Evolutionary conservation across 2,329 filamentous ascomycete species (phyloP).

Genomic region (Penicillium sp.): DNA sequence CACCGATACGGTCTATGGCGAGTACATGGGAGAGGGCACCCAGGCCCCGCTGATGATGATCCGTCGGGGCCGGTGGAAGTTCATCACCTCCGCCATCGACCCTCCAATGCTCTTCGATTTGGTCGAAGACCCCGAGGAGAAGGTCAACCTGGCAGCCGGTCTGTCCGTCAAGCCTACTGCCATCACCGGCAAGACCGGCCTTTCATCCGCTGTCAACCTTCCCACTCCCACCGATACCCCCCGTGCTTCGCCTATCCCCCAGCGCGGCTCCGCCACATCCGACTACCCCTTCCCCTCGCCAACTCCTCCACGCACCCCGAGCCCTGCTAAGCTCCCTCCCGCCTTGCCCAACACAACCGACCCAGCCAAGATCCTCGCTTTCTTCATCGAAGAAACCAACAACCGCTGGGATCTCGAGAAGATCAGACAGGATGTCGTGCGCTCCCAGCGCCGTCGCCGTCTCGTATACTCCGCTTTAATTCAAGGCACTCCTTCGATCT

Average conservation of each 20-base stretch:
- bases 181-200: slow-evolving; percentile 41
- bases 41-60: slow-evolving; percentile 93
- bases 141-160: slow-evolving; percentile 64
- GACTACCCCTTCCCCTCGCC: slow-evolving; percentile 35
- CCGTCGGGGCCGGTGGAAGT: slow-evolving; percentile 85
- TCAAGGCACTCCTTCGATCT: slow-evolving; percentile 73
- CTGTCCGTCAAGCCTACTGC: slow-evolving; percentile 35
- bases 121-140: slow-evolving; percentile 70
- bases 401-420: slow-evolving; percentile 77
- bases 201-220: slow-evolving; percentile 21
- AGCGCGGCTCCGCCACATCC: slow-evolving; percentile 18
- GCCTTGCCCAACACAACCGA: slow-evolving; percentile 36
- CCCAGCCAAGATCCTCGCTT: slow-evolving; percentile 54
- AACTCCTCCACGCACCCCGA: slow-evolving; percentile 43
- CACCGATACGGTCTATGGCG: slow-evolving; percentile 86
- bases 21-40: slow-evolving; percentile 94
- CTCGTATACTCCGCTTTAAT: slow-evolving; percentile 80
- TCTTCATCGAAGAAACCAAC: slow-evolving; percentile 73
- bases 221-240: slow-evolving; percentile 38
- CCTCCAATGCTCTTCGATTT: slow-evolving; percentile 84
- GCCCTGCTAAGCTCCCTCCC: slow-evolving; percentile 37
- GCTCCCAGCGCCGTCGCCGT: slow-evolving; percentile 75
- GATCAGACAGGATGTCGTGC: slow-evolving; percentile 73
- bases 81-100: slow-evolving; percentile 81
- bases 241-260: slow-evolving; percentile 28